These are phyloP conservation scores for Nannizziopsis barbatae DNA, from an alignment of 2,329 filamentous ascomycete species.

Conservation along the genomic window DNA sequence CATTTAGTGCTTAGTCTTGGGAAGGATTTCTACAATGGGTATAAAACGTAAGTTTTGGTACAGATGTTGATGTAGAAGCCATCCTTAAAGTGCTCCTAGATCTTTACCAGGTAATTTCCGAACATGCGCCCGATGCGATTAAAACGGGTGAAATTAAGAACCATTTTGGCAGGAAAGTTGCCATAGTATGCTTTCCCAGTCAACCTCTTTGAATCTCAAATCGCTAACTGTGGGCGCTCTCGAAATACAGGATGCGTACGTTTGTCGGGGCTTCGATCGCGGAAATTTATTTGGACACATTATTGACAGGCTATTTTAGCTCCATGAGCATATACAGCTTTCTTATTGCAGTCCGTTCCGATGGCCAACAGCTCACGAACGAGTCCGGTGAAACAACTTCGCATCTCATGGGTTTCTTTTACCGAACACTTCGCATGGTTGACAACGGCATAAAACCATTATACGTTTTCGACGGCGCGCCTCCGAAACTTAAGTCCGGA, in stretches of 20 bases:
- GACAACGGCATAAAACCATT: slow-evolving; percentile 98
- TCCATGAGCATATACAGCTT: slow-evolving; percentile 99
- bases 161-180: slow-evolving; percentile 95
- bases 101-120: slow-evolving; percentile 70
- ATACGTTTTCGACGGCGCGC: slow-evolving; percentile 94
- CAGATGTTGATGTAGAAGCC: background rate
- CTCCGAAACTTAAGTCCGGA: slow-evolving; percentile 93
- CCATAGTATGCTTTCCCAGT: slow-evolving; percentile 57
- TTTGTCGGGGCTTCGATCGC: background rate
- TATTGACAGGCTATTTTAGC: slow-evolving; percentile 30
- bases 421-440: slow-evolving; percentile 93
- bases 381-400: slow-evolving; percentile 95
- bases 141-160: slow-evolving; percentile 98
- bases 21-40: slow-evolving; percentile 30
- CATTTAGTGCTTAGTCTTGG: too few species aligned
- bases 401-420: slow-evolving; percentile 98
- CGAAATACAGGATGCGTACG: slow-evolving; percentile 38
- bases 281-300: too few species aligned
- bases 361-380: slow-evolving; percentile 90
- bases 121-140: slow-evolving; percentile 88
- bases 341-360: slow-evolving; percentile 90
- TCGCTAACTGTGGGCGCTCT: background rate
- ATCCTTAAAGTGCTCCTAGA: slow-evolving; percentile 32
- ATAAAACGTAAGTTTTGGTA: slow-evolving; percentile 41
- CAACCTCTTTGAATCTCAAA: slow-evolving; percentile 12